Percentiles rank a stretch among this genome's conserved stretches.
Conservation (phyloP, 306 rosid species). For the Styphnolobium japonicum region DNA sequence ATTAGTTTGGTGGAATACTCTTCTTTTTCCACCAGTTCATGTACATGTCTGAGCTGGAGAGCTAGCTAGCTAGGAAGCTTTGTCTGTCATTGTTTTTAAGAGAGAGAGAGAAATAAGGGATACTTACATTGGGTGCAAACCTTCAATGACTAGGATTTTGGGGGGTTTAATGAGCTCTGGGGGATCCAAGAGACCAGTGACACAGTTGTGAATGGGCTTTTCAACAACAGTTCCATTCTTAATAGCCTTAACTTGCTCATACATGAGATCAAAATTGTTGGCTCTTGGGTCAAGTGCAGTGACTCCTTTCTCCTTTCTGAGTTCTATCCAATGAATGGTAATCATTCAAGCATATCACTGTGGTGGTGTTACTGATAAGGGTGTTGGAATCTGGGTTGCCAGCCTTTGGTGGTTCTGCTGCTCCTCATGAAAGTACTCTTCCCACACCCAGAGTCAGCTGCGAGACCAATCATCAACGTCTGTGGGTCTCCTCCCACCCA, state of each 20-base stretch:
- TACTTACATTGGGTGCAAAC: conserved; percentile 96
- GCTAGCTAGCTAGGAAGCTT: too few species aligned
- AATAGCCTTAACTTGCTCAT: conserved; percentile 87
- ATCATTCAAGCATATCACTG: conserved; percentile 94
- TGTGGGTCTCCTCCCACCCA: conserved; percentile 57
- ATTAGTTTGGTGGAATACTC: neutral
- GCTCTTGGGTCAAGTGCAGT: conserved; percentile 98
- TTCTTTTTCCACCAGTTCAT: neutral
- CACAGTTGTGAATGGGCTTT: conserved; percentile 91
- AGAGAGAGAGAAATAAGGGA: neutral
- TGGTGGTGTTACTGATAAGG: conserved; percentile 91
- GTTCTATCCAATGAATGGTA: conserved; percentile 93
- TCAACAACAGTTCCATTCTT: conserved; percentile 71
- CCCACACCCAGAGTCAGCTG: conserved; percentile 98
- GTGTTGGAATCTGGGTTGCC: conserved; percentile 99
- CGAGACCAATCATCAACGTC: conserved; percentile 92
- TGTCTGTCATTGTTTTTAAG: neutral
- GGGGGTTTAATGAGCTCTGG: conserved; percentile 96
- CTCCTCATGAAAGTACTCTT: conserved; percentile 99
- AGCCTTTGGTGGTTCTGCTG: conserved; percentile 92
- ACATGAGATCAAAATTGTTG: conserved; percentile 92
- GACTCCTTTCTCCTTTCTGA: conserved; percentile 82
- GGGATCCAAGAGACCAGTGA: conserved; percentile 91
- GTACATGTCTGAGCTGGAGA: neutral
- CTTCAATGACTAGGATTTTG: conserved; percentile 95